Evolutionary conservation across 192 early-diverging fungal genomes (phyloP), one percentile per base, ranked within the genome.

Genomic region (Dissophora globulifera): DNA sequence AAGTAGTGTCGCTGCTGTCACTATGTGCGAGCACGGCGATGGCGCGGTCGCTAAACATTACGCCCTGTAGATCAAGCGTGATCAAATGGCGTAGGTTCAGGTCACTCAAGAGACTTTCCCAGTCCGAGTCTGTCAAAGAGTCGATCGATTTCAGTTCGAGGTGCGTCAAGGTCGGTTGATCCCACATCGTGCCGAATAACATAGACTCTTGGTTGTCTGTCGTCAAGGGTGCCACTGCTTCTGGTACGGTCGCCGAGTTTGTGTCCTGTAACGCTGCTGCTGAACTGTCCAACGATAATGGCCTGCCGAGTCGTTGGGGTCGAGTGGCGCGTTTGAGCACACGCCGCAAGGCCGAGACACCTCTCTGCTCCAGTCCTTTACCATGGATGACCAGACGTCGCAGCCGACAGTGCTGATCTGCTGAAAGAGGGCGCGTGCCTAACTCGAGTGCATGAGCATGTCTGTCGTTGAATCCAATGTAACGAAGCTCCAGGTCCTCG

Each of bases 361-460:
- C 71, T 25, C 49, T 32, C 13, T 46, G 27, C 27, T 75, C 62
- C 0, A 75, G 50, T 4, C 71, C 71, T 7, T 75, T 75, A 4
- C 71, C 71, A 47, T 75, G 71, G 33, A 75, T 65, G 25, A 75
- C 71, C 35, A 75, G 27, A 10, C 71, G 71, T 32, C 71, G 47
- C 42, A 75, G 35, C 5, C 71, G 57, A 30, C 62, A 66, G 13
- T 26, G 35, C 20, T 53, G 29, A 7, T 49, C 43, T 1, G 41
- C 62, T 1, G 46, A 19, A 8, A 55, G 7, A 7, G 62, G 71
- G 12, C 62, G 29, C 5, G 71, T 75, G 10, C 71, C 71, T 46
- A 66, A 38, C 29, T 75, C 71, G 25, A 75, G 62, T 16, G 71
- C 71, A 42, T 75, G 71, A 2, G 71, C 62, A 48, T 75, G 71